These are phyloP conservation scores for Fusarium dimerum DNA, from an alignment of 2,329 filamentous ascomycete species.

Conservation along the genomic window DNA sequence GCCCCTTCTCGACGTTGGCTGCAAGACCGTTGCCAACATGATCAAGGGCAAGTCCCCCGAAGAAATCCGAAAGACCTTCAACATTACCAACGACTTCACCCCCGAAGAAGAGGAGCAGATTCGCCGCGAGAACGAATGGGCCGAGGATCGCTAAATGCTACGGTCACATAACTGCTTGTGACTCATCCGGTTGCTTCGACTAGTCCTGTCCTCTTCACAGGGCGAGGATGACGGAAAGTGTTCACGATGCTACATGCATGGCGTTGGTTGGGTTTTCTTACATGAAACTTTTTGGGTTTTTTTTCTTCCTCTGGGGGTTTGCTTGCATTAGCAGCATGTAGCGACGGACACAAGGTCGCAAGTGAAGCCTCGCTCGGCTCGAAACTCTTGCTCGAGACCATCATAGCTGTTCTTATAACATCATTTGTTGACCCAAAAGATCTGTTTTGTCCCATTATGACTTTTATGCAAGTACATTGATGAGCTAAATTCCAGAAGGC, in stretches of 20 bases:
- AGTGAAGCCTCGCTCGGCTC: slow-evolving; percentile 1
- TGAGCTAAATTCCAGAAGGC: too few relatives aligned
- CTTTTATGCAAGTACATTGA: too few relatives aligned
- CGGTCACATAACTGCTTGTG: too few relatives aligned
- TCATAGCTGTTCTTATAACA: too few relatives aligned
- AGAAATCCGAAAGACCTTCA: slow-evolving; percentile 99
- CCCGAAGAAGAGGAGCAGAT: slow-evolving; percentile 99
- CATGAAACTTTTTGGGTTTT: too few relatives aligned
- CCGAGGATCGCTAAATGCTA: slow-evolving; percentile 69
- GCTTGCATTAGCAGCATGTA: slow-evolving; percentile 14
- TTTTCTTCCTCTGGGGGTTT: slow-evolving; percentile 21
- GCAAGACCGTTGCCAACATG: slow-evolving; percentile 99
- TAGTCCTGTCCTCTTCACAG: too few relatives aligned
- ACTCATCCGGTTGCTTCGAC: too few relatives aligned
- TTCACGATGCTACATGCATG: slow-evolving; percentile 17
- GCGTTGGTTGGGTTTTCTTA: slow-evolving; percentile 26
- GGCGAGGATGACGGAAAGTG: too few relatives aligned
- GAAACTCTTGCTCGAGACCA: slow-evolving; percentile 1
- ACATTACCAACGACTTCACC: slow-evolving; percentile 99
- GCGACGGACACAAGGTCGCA: too few relatives aligned
- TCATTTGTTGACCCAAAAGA: too few relatives aligned
- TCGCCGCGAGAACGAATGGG: slow-evolving; percentile 87
- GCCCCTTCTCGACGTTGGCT: slow-evolving; percentile 93
- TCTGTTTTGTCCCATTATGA: too few relatives aligned
- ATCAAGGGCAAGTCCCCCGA: slow-evolving; percentile 99